Conservation (phyloP, 2,329 filamentous ascomycete genomes). For the Ophiosphaerella herpotricha region DNA sequence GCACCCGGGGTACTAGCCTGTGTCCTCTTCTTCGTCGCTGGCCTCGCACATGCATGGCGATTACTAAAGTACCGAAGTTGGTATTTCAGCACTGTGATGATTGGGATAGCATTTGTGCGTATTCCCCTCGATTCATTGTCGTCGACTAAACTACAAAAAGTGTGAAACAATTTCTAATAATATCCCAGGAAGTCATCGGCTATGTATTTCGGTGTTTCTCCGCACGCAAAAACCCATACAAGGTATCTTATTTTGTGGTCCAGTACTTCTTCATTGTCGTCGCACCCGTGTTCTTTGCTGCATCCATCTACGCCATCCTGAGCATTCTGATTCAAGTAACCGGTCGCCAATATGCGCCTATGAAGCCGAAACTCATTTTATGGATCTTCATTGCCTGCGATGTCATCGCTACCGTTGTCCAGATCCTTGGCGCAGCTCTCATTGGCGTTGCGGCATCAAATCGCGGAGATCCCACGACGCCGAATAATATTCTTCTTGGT, state of each 20-base stretch:
- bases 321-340: slow-evolving; percentile 55
- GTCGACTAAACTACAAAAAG: not conserved
- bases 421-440: slow-evolving; percentile 60
- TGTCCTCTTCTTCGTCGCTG: slow-evolving; percentile 48
- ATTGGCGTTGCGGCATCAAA: slow-evolving; percentile 58
- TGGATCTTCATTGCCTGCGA: slow-evolving; percentile 61
- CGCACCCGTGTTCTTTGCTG: slow-evolving; percentile 62
- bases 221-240: slow-evolving; percentile 55
- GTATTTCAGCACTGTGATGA: slow-evolving; percentile 52
- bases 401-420: slow-evolving; percentile 58
- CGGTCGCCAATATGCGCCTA: slow-evolving; percentile 50
- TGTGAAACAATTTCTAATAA: slow-evolving; percentile 25
- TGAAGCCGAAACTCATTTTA: slow-evolving; percentile 55
- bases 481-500: slow-evolving; percentile 61
- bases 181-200: slow-evolving; percentile 42
- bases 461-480: slow-evolving; percentile 54
- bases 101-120: slow-evolving; percentile 42
- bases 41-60: slow-evolving; percentile 48
- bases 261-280: slow-evolving; percentile 67
- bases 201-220: slow-evolving; percentile 52
- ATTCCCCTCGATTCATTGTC: not conserved
- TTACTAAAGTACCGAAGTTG: slow-evolving; percentile 49
- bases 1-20: slow-evolving; percentile 48
- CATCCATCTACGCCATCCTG: slow-evolving; percentile 61
- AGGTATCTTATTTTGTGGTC: slow-evolving; percentile 60